phyloP scores from a whole-genome alignment of 768 basidiomycete species.

The Naematelia encephala region DNA sequence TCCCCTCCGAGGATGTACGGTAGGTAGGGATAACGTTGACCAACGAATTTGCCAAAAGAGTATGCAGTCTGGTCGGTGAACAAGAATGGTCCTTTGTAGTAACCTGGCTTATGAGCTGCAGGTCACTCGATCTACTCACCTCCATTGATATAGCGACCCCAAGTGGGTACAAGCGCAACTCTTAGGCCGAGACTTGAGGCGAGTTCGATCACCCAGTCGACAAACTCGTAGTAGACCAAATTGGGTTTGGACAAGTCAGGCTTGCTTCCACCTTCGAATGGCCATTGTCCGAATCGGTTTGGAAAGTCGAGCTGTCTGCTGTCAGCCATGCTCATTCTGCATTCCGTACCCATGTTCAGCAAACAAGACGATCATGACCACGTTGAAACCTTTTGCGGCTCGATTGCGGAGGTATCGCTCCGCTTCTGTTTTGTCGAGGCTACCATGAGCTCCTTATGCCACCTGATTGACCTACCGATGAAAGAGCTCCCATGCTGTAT shows the following conservation, averaged over 20 bases:
- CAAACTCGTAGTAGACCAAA: constrained; percentile 16
- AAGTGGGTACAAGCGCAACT: constrained; percentile 14
- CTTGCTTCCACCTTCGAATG: constrained; percentile 6
- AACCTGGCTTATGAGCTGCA: neutral
- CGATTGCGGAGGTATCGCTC: constrained; percentile 13
- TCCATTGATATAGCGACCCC: constrained; percentile 22
- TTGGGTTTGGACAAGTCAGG: constrained; percentile 15
- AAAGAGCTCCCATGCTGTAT: constrained; percentile 24
- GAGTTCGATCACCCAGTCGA: constrained; percentile 12
- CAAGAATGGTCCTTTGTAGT: constrained; percentile 13
- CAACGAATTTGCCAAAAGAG: constrained; percentile 16
- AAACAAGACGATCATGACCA: constrained; percentile 13
- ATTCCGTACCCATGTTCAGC: constrained; percentile 21
- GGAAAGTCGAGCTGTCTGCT: constrained; percentile 9
- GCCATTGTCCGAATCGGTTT: constrained; percentile 18
- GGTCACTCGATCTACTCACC: neutral
- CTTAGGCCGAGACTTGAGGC: constrained; percentile 11
- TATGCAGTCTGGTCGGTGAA: constrained; percentile 10
- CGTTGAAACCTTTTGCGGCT: constrained; percentile 18
- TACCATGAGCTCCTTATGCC: neutral
- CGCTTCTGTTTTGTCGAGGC: constrained; percentile 7
- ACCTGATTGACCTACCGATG: constrained; percentile 6
- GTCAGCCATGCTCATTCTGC: neutral
- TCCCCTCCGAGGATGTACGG: constrained; percentile 24
- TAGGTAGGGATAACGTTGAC: constrained; percentile 22